Conservation (phyloP, 1,284 basidiomycete genomes). For the Flammula alnicola region DNA sequence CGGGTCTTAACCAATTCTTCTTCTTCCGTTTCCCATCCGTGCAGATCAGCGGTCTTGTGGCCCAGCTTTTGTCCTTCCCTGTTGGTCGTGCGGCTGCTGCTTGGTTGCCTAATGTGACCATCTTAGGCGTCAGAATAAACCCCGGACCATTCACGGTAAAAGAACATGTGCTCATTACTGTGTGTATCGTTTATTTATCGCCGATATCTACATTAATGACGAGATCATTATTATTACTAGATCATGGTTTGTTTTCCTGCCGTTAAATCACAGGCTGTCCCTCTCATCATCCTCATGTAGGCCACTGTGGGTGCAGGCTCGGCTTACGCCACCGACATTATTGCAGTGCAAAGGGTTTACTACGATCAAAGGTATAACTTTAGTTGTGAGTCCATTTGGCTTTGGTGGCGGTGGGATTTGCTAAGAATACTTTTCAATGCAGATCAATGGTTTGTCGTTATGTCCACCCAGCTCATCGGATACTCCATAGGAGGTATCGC, state of each 20-base stretch:
- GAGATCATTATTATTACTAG: slow-evolving; percentile 20
- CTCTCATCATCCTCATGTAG: slow-evolving; percentile 51
- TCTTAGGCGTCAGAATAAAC: slow-evolving; percentile 49
- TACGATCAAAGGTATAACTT: slow-evolving; percentile 48
- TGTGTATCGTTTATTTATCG: slow-evolving; percentile 27
- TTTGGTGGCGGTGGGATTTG: neutral
- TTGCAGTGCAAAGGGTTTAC: slow-evolving; percentile 65
- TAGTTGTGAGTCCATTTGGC: slow-evolving; percentile 25
- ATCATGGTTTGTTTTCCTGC: slow-evolving; percentile 63
- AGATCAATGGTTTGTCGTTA: slow-evolving; percentile 59
- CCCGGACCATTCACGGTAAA: slow-evolving; percentile 58
- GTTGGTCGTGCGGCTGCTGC: slow-evolving; percentile 47
- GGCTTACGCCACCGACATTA: slow-evolving; percentile 68
- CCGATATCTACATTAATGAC: neutral
- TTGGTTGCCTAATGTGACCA: slow-evolving; percentile 44
- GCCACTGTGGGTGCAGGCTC: slow-evolving; percentile 60
- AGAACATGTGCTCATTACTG: slow-evolving; percentile 63
- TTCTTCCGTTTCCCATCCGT: slow-evolving; percentile 57
- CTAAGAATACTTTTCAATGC: slow-evolving; percentile 16
- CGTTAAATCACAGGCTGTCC: neutral
- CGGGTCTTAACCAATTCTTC: slow-evolving; percentile 60
- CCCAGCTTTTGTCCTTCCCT: slow-evolving; percentile 52
- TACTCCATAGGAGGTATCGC: slow-evolving; percentile 67
- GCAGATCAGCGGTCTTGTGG: slow-evolving; percentile 46
- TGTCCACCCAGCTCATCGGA: slow-evolving; percentile 71